phyloP scores from a whole-genome alignment of 1,284 basidiomycete genomes.

The Puccinia sorghi region DNA sequence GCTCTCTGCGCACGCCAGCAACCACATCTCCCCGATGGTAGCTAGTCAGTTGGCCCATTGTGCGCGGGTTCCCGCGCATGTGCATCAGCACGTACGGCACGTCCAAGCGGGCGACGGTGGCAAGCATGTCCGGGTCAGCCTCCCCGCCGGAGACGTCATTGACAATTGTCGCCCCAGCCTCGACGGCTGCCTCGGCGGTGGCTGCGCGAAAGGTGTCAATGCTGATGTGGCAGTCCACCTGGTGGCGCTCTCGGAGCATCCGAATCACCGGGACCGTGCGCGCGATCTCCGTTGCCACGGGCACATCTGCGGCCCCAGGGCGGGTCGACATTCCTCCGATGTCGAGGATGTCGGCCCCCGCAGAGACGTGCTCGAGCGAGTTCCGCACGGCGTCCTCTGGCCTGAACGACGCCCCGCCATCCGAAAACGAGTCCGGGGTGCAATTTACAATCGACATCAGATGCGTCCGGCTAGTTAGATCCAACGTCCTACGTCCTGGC shows the following conservation, averaged over 20 bases:
- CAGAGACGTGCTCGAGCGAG: slow-evolving; percentile 55
- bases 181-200: slow-evolving; percentile 75
- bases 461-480: slow-evolving; percentile 62
- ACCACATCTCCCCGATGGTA: slow-evolving; percentile 64
- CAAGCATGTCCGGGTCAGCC: slow-evolving; percentile 65
- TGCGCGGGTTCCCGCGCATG: slow-evolving; percentile 72
- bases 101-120: slow-evolving; percentile 66
- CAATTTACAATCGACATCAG: slow-evolving; percentile 93
- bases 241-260: background rate
- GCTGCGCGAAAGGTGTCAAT: slow-evolving; percentile 87
- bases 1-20: slow-evolving; percentile 71
- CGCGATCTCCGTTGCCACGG: slow-evolving; percentile 68
- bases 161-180: slow-evolving; percentile 85
- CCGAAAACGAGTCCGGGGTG: slow-evolving; percentile 97
- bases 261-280: slow-evolving; percentile 67
- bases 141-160: slow-evolving; percentile 79
- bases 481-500: slow-evolving; percentile 55
- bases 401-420: slow-evolving; percentile 68
- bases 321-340: slow-evolving; percentile 92
- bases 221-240: slow-evolving; percentile 68
- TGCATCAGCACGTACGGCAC: slow-evolving; percentile 86
- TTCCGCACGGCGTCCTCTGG: slow-evolving; percentile 8
- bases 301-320: slow-evolving; percentile 71
- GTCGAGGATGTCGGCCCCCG: slow-evolving; percentile 78
- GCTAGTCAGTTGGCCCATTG: slow-evolving; percentile 62